A percentile compares a stretch with the other conserved stretches of the same genome.
phyloP scores from a whole-genome alignment of 208 protist genomes.

The Trypanosoma platydactyli region DNA sequence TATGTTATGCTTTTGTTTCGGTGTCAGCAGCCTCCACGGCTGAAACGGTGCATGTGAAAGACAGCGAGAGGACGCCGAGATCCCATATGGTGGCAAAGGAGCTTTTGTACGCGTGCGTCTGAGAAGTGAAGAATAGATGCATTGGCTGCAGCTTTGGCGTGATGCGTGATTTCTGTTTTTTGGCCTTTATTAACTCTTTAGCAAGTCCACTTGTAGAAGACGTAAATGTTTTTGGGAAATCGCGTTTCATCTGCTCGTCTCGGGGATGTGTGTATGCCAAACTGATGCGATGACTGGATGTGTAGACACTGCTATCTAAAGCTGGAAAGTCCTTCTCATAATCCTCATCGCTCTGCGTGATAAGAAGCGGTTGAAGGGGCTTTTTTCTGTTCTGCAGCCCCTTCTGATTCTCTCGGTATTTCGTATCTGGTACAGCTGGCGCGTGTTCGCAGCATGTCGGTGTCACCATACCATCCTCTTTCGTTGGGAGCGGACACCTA shows the following conservation, averaged over 20 bases:
- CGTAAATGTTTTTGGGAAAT: too few relatives aligned
- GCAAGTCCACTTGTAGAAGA: neutral
- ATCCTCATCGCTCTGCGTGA: slow-evolving; percentile 6
- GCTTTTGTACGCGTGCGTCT: neutral
- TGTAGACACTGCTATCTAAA: slow-evolving; percentile 21
- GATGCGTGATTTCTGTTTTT: neutral
- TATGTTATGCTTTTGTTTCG: neutral
- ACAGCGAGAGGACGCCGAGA: slow-evolving; percentile 13
- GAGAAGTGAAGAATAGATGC: neutral
- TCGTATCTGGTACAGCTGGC: neutral
- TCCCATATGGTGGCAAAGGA: neutral
- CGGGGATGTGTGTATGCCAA: slow-evolving; percentile 17
- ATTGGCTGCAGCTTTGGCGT: neutral
- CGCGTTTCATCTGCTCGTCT: neutral
- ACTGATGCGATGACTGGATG: slow-evolving; percentile 14
- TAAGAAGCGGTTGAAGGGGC: too few relatives aligned
- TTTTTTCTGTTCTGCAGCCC: too few relatives aligned
- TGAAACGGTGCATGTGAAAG: slow-evolving; percentile 11
- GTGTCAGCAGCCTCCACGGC: slow-evolving; percentile 21
- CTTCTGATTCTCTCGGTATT: neutral
- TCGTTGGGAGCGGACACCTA: neutral
- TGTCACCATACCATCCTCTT: neutral
- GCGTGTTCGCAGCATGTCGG: neutral
- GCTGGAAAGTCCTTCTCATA: slow-evolving; percentile 21
- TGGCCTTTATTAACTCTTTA: neutral